A percentile compares a stretch with the other conserved stretches of the same genome.
Evolutionary conservation across 176 grass and related monocot genomes (phyloP).

Genomic region (Oryza australiensis): DNA sequence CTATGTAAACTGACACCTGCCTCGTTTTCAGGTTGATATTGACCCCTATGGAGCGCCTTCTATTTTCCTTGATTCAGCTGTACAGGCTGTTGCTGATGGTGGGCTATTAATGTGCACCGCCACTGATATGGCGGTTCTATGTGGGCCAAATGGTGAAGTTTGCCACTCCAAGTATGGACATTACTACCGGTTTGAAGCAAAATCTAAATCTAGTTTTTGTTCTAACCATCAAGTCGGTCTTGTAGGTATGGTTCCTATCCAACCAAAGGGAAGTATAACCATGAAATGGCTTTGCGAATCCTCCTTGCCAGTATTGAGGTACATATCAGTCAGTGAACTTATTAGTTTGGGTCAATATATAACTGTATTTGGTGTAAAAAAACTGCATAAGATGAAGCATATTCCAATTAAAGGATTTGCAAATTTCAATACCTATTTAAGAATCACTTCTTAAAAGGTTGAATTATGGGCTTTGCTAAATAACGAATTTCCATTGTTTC

Average conservation of each 20-base stretch:
- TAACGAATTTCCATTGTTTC: conserved; percentile 9
- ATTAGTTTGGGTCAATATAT: background rate
- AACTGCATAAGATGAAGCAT: background rate
- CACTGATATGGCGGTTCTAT: conserved; percentile 97
- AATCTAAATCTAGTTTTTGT: conserved; percentile 14
- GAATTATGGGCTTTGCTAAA: conserved; percentile 3
- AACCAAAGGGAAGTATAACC: conserved; percentile 91
- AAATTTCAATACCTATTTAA: background rate
- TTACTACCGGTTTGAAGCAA: background rate
- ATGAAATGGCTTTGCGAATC: conserved; percentile 99
- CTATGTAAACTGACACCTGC: background rate
- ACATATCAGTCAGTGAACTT: conserved; percentile 1
- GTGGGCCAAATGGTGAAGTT: conserved; percentile 88
- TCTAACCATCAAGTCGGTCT: conserved; percentile 40
- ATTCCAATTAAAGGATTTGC: background rate
- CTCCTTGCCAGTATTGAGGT: conserved; percentile 98
- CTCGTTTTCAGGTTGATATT: conserved; percentile 73
- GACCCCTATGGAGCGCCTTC: conserved; percentile 96
- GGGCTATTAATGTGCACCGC: conserved; percentile 94
- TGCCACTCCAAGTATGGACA: conserved; percentile 92
- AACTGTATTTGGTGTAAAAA: background rate
- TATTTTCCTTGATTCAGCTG: conserved; percentile 89
- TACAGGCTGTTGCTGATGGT: conserved; percentile 87
- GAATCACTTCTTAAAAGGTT: conserved; percentile 3
- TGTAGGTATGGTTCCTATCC: conserved; percentile 95